Evolutionary conservation across 2,329 filamentous ascomycete genomes (phyloP).

Genomic region (Ceratocystiopsis brevicomis): DNA sequence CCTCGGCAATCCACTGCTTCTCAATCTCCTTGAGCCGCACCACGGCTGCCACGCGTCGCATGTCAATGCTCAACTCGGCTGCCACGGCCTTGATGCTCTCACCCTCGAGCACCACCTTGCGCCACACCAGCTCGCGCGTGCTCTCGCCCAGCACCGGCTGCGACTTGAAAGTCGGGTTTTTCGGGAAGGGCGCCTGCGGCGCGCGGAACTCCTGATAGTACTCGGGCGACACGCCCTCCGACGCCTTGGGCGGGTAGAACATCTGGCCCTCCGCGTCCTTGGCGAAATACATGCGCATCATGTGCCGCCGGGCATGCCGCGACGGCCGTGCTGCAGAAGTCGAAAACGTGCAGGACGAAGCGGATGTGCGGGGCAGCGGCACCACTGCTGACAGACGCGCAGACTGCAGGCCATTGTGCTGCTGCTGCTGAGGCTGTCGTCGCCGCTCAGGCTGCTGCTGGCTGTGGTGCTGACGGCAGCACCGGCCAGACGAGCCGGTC

Average conservation of each 20-base stretch:
- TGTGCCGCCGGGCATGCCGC: too few relatives aligned
- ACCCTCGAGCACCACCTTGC: constrained; percentile 43
- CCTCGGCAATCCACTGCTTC: constrained; percentile 55
- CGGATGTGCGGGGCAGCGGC: too few relatives aligned
- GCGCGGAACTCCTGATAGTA: constrained; percentile 14
- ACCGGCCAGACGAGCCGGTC: too few relatives aligned
- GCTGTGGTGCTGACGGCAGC: background rate
- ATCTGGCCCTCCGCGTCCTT: too few relatives aligned
- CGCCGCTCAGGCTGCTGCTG: background rate
- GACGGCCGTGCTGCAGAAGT: too few relatives aligned
- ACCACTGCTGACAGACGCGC: too few relatives aligned
- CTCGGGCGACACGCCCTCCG: too few relatives aligned
- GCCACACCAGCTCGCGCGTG: constrained; percentile 55
- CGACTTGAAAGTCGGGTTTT: constrained; percentile 52
- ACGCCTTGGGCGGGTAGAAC: too few relatives aligned
- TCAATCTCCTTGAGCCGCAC: constrained; percentile 74
- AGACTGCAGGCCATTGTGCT: too few relatives aligned
- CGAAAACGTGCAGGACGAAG: too few relatives aligned
- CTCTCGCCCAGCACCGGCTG: constrained; percentile 55
- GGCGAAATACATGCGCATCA: too few relatives aligned
- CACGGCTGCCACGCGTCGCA: constrained; percentile 69
- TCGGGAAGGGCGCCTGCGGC: constrained; percentile 37
- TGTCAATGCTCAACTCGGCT: constrained; percentile 58
- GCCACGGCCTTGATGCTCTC: constrained; percentile 59
- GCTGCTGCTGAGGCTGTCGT: too few relatives aligned